Base-by-base conservation (phyloP, 2,329 filamentous ascomycete species). In the Thielaviopsis punctulata region DNA sequence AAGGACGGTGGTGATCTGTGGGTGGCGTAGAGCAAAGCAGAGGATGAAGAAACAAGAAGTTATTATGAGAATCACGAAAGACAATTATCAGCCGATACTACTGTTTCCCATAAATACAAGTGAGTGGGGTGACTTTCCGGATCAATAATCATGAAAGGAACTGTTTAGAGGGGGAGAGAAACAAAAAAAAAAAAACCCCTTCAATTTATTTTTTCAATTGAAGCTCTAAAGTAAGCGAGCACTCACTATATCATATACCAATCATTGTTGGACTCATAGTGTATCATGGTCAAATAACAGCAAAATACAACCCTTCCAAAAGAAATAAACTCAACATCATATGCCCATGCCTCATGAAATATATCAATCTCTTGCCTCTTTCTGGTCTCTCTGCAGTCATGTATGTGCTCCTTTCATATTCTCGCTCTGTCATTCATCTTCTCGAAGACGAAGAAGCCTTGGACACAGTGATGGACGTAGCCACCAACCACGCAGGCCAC, bases 1-100 rank as follows among this genome's bases (percentile, higher is more conserved):
- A 78, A 80, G 21, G 85, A 86, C 30, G 90, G 90, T 9, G 87
- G 93, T 71, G 90, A 95, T 67, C 88, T 96, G 41, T 96, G 90
- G 90, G 89, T 89, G 57, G 84, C 86, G 58, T 89, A 72, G 67
- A 53, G 19, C 10, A 21, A 19, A 41, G 39, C 27, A 8, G 18
- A 43, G 18, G 23, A 19, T 48, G 51, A 44, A n/a, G 43, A 24
- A 53, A 22, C 12, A 15, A 36, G 12, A n/a, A 30, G 21, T 19
- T 45, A 46, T 36, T 21, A 52, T 44, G 50, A 52, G 27, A 47
- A 52, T 23, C 52, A 52, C 43, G 50, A 54, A 51, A 43, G 48
- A 51, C 43, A 10, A 51, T 22, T 36, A 15, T 21, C 5, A 2
- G 8, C 18, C 24, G 21, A 19, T 45, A 4, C n/a, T n/a, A n/a